A percentile compares a stretch with the other conserved stretches of the same genome.
Conservation (phyloP, 2,329 filamentous ascomycete genomes). For the Paecilomyces variotii region DNA sequence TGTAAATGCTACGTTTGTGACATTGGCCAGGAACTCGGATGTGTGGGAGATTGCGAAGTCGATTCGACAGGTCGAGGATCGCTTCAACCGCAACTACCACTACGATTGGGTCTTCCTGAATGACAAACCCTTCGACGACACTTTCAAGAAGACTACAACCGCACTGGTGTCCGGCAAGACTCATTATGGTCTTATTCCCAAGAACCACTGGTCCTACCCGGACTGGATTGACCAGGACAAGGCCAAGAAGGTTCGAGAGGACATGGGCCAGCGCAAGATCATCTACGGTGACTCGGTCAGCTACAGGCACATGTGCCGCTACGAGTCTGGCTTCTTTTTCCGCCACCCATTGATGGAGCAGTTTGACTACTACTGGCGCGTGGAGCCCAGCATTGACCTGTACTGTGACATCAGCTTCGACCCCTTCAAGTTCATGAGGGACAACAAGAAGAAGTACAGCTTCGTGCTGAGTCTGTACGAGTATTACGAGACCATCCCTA, state of each 20-base stretch:
- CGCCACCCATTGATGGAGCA: slow-evolving; percentile 86
- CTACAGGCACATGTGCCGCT: slow-evolving; percentile 99
- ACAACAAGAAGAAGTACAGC: slow-evolving; percentile 96
- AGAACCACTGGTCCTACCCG: slow-evolving; percentile 96
- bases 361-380: slow-evolving; percentile 99
- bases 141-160: slow-evolving; percentile 85
- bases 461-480: slow-evolving; percentile 94
- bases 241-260: slow-evolving; percentile 80
- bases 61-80: slow-evolving; percentile 93
- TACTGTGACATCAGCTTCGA: slow-evolving; percentile 95
- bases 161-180: slow-evolving; percentile 89
- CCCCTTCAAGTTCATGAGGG: slow-evolving; percentile 92
- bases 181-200: slow-evolving; percentile 79
- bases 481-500: slow-evolving; percentile 92
- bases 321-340: slow-evolving; percentile 99
- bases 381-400: slow-evolving; percentile 93
- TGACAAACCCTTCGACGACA: slow-evolving; percentile 85
- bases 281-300: slow-evolving; percentile 97
- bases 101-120: slow-evolving; percentile 99
- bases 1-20: slow-evolving; percentile 97
- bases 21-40: slow-evolving; percentile 84
- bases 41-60: slow-evolving; percentile 95
- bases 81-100: slow-evolving; percentile 93
- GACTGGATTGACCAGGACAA: slow-evolving; percentile 92
- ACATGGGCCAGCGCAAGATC: slow-evolving; percentile 90